These are phyloP conservation scores for Penicillium manginii DNA, from an alignment of 495 filamentous ascomycete species.

Conservation along the genomic window DNA sequence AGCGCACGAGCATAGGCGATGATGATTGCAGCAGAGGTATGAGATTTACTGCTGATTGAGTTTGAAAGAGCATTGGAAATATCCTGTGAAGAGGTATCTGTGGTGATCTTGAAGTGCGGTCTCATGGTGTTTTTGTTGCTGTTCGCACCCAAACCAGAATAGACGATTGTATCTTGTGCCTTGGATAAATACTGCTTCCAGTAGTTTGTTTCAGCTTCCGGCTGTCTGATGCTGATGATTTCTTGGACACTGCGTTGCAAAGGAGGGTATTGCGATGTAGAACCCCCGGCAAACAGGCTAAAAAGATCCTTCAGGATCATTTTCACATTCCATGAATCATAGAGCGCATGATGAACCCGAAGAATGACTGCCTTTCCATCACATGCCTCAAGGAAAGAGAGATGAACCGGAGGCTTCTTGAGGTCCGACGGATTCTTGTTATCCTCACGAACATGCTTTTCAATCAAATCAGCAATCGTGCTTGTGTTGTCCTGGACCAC, in stretches of 20 bases:
- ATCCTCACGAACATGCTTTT: too few species aligned
- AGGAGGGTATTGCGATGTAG: background rate
- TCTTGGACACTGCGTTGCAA: background rate
- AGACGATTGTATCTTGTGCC: background rate
- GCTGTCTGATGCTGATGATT: background rate
- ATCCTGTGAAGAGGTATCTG: background rate
- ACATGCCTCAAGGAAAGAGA: too few species aligned
- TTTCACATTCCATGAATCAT: too few species aligned
- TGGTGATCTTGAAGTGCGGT: background rate
- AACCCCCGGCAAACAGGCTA: too few species aligned
- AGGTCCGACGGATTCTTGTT: too few species aligned
- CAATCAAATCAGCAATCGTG: too few species aligned
- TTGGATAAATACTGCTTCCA: background rate
- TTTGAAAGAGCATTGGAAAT: background rate
- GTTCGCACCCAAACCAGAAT: background rate
- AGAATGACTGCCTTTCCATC: too few species aligned
- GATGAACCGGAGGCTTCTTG: too few species aligned
- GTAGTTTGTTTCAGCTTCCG: background rate
- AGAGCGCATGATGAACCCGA: too few species aligned
- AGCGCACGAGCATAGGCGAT: background rate
- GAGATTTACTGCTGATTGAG: background rate
- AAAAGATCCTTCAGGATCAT: too few species aligned
- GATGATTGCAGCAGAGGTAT: background rate
- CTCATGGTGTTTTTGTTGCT: background rate
- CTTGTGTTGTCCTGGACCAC: too few species aligned